Conservation (phyloP, 306 rosid genomes). For the Senna tora region DNA sequence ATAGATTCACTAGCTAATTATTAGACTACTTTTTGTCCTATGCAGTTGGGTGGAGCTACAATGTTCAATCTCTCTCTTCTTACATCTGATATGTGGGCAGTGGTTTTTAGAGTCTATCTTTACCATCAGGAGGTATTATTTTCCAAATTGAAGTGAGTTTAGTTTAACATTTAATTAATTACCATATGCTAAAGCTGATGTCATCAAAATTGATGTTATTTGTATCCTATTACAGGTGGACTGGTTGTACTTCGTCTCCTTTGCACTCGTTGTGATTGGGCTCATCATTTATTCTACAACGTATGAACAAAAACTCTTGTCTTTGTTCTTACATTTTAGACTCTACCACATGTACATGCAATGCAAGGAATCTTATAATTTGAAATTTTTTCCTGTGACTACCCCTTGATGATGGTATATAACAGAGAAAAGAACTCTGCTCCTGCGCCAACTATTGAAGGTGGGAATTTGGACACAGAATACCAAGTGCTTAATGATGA, state of each 20-base stretch:
- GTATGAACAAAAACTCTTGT: constrained; percentile 40
- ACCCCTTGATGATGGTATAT: background rate
- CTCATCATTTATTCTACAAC: constrained; percentile 57
- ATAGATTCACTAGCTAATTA: too few species aligned
- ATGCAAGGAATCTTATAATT: background rate
- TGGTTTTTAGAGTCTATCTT: constrained; percentile 36
- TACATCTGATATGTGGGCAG: constrained; percentile 47
- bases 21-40: background rate
- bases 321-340: background rate
- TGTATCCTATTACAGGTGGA: constrained; percentile 54
- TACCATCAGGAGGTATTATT: constrained; percentile 42
- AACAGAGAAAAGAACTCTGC: constrained; percentile 49
- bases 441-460: constrained; percentile 32
- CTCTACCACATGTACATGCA: background rate
- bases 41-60: constrained; percentile 45
- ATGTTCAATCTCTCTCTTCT: constrained; percentile 49
- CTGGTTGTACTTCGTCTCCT: constrained; percentile 67
- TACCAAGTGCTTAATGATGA: constrained; percentile 50
- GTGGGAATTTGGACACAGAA: constrained; percentile 36
- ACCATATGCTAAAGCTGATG: background rate
- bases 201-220: background rate
- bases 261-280: constrained; percentile 50
- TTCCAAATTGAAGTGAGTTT: constrained; percentile 14
- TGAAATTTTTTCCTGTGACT: background rate
- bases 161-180: background rate